These are phyloP conservation scores for Tetrahymena elliotti DNA, from an alignment of 73 alveolate species.

Conservation along the genomic window DNA sequence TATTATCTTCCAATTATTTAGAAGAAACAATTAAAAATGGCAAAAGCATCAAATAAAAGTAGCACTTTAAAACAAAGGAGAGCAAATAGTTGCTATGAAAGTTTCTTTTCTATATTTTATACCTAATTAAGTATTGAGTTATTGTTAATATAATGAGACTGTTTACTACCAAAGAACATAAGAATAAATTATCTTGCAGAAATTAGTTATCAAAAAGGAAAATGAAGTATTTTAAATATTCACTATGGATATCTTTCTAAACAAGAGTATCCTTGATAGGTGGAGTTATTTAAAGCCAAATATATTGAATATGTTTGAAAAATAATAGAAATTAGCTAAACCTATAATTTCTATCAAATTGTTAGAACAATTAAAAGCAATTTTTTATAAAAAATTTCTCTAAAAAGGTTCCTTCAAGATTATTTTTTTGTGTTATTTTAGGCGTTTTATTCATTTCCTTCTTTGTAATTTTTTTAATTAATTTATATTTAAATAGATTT, in stretches of 20 bases:
- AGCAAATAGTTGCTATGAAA: background rate
- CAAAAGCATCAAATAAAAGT: background rate
- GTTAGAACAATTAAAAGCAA: background rate
- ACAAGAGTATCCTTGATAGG: background rate
- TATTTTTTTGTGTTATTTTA: background rate
- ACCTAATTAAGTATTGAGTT: background rate
- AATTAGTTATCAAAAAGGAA: background rate
- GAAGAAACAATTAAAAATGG: background rate
- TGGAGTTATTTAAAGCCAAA: background rate
- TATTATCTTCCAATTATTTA: background rate
- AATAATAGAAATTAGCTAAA: background rate
- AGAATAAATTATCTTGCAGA: background rate
- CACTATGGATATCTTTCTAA: background rate
- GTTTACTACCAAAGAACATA: background rate
- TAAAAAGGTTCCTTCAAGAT: background rate
- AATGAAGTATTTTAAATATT: background rate
- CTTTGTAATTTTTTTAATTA: too few relatives aligned
- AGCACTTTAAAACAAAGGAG: background rate
- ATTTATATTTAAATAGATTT: too few relatives aligned
- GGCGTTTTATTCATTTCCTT: background rate
- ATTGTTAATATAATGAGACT: background rate
- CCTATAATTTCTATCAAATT: background rate
- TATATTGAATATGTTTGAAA: background rate
- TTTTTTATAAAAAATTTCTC: background rate
- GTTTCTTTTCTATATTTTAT: background rate